Conservation (phyloP, 495 filamentous ascomycete genomes). For the Pseudevernia furfuracea region DNA sequence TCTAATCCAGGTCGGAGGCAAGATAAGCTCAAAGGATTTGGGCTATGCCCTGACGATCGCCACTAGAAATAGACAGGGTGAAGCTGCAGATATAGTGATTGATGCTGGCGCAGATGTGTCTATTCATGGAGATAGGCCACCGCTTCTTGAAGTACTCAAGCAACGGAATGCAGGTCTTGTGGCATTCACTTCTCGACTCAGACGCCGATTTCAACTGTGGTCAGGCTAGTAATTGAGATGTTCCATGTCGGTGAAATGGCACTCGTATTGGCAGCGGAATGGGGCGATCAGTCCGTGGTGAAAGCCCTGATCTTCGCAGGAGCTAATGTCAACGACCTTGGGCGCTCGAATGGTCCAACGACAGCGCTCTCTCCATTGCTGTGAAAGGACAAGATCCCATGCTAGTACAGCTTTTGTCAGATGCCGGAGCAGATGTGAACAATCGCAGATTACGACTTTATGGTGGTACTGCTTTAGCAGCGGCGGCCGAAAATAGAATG, state of each 20-base stretch:
- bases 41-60: not conserved
- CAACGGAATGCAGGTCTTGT: not conserved
- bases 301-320: not conserved
- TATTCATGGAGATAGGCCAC: not conserved
- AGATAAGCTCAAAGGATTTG: not conserved
- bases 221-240: too few relatives aligned
- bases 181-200: not conserved
- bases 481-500: not conserved
- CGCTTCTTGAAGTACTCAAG: not conserved
- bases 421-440: conserved; percentile 10
- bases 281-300: not conserved
- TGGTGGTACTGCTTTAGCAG: not conserved
- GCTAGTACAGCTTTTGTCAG: conserved; percentile 14
- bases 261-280: not conserved
- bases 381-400: not conserved
- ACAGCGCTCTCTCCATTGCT: not conserved
- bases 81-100: not conserved
- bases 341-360: not conserved
- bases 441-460: not conserved
- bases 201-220: not conserved
- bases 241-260: too few relatives aligned
- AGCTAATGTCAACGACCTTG: not conserved
- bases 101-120: not conserved
- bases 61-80: not conserved
- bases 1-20: not conserved